These are phyloP conservation scores for Graphium sp. DNA, from an alignment of 2,329 filamentous ascomycete species.

Conservation along the genomic window DNA sequence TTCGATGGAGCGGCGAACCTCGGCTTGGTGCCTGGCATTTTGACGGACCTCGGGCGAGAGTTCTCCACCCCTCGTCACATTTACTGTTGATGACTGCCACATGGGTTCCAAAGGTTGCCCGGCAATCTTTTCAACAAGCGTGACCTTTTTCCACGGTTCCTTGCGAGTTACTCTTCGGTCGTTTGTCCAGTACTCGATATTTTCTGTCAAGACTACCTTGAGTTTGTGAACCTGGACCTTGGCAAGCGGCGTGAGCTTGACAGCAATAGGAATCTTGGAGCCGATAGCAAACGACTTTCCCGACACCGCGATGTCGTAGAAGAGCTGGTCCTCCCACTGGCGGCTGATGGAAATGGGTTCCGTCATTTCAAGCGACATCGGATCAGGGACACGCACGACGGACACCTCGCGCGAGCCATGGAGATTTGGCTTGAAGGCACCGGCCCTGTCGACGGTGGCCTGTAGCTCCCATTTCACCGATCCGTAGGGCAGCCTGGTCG, in stretches of 20 bases:
- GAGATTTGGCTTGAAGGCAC: constrained; percentile 79
- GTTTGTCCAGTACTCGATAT: constrained; percentile 78
- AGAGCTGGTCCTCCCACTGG: constrained; percentile 87
- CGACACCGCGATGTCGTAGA: constrained; percentile 92
- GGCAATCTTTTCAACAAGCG: constrained; percentile 76
- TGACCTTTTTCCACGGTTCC: constrained; percentile 68
- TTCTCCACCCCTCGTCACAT: constrained; percentile 66
- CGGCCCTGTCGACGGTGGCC: constrained; percentile 68
- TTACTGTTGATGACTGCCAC: constrained; percentile 60
- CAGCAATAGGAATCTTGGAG: constrained; percentile 76
- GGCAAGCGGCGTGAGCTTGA: constrained; percentile 81
- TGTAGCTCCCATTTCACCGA: constrained; percentile 81
- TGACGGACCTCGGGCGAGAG: constrained; percentile 33
- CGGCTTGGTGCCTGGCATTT: constrained; percentile 28
- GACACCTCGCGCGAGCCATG: constrained; percentile 67
- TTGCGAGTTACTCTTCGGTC: constrained; percentile 74
- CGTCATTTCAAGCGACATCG: constrained; percentile 75
- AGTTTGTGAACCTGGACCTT: constrained; percentile 90
- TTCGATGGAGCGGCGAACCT: constrained; percentile 27
- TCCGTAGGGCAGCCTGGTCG: constrained; percentile 72
- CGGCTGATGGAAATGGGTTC: constrained; percentile 88
- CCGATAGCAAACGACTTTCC: constrained; percentile 89
- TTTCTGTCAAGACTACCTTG: constrained; percentile 82
- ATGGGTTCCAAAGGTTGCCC: constrained; percentile 58
- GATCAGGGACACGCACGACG: constrained; percentile 71